A percentile compares a stretch with the other conserved stretches of the same genome.
phyloP scores from a whole-genome alignment of 371 early-diverging fungal genomes.

The Massospora cicadina region DNA sequence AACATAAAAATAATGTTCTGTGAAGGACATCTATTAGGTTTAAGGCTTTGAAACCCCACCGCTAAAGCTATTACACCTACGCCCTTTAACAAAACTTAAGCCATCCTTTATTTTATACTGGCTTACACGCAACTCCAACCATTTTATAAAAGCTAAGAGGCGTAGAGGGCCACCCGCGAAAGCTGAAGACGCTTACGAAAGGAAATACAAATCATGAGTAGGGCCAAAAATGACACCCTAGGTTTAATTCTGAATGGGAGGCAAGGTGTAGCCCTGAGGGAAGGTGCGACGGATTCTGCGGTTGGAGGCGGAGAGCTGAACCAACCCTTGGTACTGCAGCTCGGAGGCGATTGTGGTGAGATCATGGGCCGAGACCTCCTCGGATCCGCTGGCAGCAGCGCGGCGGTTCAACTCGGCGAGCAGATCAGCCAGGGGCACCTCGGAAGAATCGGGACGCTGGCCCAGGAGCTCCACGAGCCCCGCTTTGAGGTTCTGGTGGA shows the following conservation, averaged over 20 bases:
- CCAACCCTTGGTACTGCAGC: background rate
- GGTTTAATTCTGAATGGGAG: background rate
- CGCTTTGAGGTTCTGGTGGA: background rate
- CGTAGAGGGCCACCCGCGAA: too few species aligned
- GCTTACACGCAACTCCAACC: too few species aligned
- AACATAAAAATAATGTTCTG: too few species aligned
- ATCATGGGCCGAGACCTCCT: background rate
- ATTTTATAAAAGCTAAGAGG: too few species aligned
- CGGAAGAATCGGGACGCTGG: background rate
- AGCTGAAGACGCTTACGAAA: too few species aligned
- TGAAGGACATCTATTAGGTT: too few species aligned
- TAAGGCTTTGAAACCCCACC: too few species aligned
- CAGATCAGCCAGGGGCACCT: background rate
- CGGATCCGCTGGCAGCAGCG: background rate
- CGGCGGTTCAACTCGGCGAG: background rate
- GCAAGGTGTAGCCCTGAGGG: background rate
- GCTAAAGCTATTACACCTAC: too few species aligned
- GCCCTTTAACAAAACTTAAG: too few species aligned
- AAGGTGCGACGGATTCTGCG: background rate
- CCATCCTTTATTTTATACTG: too few species aligned
- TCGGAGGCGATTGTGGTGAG: background rate
- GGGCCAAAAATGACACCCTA: too few species aligned
- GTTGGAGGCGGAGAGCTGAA: background rate
- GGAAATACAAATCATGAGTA: too few species aligned
- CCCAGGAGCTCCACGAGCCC: background rate